Percentiles rank a stretch among this genome's conserved stretches.
phyloP scores from a whole-genome alignment of 176 grass and related monocot genomes.

The Hsuehochloa calcarea region DNA sequence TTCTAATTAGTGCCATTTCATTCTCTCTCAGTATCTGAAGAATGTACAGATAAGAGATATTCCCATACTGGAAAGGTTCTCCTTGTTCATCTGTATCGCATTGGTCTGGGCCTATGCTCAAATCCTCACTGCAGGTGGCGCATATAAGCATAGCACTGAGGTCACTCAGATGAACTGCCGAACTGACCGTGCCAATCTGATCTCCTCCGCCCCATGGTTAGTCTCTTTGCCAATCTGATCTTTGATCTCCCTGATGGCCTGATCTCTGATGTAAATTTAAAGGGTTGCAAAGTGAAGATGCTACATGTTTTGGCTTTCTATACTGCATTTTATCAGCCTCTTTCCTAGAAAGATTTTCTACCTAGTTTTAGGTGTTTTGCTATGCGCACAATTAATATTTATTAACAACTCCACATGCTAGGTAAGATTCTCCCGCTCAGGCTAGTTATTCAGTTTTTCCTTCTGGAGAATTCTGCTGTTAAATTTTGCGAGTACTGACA shows the following conservation, averaged over 20 bases:
- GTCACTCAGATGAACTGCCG: constrained; percentile 76
- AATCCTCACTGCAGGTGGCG: constrained; percentile 75
- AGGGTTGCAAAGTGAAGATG: neutral
- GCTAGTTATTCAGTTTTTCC: neutral
- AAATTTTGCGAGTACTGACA: neutral
- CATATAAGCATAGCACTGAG: constrained; percentile 66
- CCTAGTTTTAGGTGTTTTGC: neutral
- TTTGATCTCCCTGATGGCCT: neutral
- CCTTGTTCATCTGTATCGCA: constrained; percentile 70
- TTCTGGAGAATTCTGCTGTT: neutral
- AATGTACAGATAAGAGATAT: constrained; percentile 61
- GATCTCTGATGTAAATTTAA: neutral
- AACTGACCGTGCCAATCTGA: constrained; percentile 82
- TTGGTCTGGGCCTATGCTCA: constrained; percentile 83
- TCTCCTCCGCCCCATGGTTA: constrained; percentile 86
- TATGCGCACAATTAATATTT: neutral
- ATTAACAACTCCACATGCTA: neutral
- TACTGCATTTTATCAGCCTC: neutral
- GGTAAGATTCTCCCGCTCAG: neutral
- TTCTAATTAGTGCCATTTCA: constrained; percentile 16
- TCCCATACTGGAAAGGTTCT: constrained; percentile 89
- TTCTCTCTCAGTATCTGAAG: constrained; percentile 74
- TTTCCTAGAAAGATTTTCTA: neutral
- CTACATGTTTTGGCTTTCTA: neutral
- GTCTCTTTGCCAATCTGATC: neutral